phyloP scores from a whole-genome alignment of 2,329 filamentous ascomycete genomes.

The Botrytis fragariae region DNA sequence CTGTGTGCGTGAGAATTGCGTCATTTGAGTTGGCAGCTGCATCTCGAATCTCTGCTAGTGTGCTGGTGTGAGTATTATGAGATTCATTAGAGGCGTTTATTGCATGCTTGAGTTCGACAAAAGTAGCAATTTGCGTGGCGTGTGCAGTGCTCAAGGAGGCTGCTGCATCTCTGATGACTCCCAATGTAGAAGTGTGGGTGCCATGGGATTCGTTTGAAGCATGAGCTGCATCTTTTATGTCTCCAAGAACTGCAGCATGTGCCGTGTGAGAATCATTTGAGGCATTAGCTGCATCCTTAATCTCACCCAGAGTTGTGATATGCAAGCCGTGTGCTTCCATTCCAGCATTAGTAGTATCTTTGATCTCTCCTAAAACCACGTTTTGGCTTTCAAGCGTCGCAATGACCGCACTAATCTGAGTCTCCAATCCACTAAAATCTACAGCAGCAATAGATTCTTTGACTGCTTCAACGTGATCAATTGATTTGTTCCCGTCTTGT shows the following conservation, averaged over 20 bases:
- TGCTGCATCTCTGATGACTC: conserved; percentile 21
- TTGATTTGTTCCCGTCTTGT: neutral
- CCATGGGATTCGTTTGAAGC: conserved; percentile 25
- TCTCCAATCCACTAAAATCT: conserved; percentile 3
- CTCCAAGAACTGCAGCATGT: conserved; percentile 21
- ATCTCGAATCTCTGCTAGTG: conserved; percentile 28
- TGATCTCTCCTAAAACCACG: conserved; percentile 22
- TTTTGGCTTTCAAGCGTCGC: conserved; percentile 27
- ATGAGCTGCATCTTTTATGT: conserved; percentile 27
- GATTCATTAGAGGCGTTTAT: conserved; percentile 11
- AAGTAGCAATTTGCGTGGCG: conserved; percentile 19
- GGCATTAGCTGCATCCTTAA: conserved; percentile 15
- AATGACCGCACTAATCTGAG: neutral
- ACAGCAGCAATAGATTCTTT: neutral
- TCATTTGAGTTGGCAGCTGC: conserved; percentile 17
- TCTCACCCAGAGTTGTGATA: conserved; percentile 19
- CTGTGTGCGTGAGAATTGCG: conserved; percentile 27
- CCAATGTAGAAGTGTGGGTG: conserved; percentile 17
- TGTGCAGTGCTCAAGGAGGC: conserved; percentile 15
- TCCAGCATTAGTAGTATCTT: neutral
- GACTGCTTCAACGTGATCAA: neutral
- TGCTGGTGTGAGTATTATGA: conserved; percentile 25
- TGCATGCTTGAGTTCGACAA: conserved; percentile 17
- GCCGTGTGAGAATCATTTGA: conserved; percentile 21
- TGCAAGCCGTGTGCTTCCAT: conserved; percentile 31